Conservation (phyloP, 2,329 filamentous ascomycete genomes). For the Emmonsia crescens region DNA sequence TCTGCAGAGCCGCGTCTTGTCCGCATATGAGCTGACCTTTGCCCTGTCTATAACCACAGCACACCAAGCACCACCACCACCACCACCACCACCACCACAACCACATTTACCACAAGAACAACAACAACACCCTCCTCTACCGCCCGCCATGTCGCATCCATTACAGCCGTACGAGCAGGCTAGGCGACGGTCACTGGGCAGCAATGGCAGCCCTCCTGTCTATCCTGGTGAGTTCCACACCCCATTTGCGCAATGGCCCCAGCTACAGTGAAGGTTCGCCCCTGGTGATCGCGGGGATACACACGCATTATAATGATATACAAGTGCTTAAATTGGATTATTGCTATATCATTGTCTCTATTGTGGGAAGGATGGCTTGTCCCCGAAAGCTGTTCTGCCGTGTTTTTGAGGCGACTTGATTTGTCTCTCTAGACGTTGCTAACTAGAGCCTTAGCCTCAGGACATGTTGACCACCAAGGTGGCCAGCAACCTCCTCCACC, state of each 20-base stretch:
- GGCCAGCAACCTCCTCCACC: conserved; percentile 26
- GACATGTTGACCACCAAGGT: conserved; percentile 11
- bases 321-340: background rate
- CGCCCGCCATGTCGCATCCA: conserved; percentile 18
- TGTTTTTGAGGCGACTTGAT: background rate
- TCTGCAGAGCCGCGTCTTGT: conserved; percentile 12
- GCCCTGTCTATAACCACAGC: background rate
- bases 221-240: conserved; percentile 24
- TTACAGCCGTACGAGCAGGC: conserved; percentile 23
- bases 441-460: conserved; percentile 5
- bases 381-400: background rate
- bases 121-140: background rate
- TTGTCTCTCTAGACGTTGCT: background rate
- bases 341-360: background rate
- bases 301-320: background rate
- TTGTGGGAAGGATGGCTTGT: background rate
- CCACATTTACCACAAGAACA: background rate
- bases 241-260: background rate
- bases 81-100: background rate
- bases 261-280: background rate
- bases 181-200: conserved; percentile 28
- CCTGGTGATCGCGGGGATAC: background rate
- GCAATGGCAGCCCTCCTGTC: conserved; percentile 26
- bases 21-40: conserved; percentile 7
- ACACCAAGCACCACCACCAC: background rate